Percentiles rank a stretch among this genome's conserved stretches.
phyloP scores from a whole-genome alignment of 2,329 filamentous ascomycete genomes.

The Penicillium sp. region DNA sequence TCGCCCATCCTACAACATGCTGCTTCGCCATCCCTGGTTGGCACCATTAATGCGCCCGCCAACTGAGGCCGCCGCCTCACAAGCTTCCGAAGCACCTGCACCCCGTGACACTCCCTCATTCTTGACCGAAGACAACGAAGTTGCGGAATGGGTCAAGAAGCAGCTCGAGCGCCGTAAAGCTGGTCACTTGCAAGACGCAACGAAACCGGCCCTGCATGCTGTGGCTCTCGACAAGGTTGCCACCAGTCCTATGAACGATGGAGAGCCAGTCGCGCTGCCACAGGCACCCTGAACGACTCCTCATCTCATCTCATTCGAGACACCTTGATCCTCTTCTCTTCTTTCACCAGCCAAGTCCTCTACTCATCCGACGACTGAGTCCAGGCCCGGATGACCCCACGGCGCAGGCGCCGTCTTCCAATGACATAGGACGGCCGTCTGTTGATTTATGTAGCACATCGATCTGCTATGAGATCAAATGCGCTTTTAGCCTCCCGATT shows the following conservation, averaged over 20 bases:
- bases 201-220: slow-evolving; percentile 82
- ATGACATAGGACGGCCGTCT: not conserved
- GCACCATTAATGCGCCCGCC: slow-evolving; percentile 71
- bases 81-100: slow-evolving; percentile 34
- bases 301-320: not conserved
- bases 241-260: slow-evolving; percentile 41
- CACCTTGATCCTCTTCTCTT: not conserved
- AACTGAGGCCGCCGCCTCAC: slow-evolving; percentile 64
- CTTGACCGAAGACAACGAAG: slow-evolving; percentile 72
- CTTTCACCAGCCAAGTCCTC: not conserved
- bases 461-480: not conserved
- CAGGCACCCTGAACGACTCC: slow-evolving; percentile 14
- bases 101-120: slow-evolving; percentile 36
- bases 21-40: slow-evolving; percentile 89
- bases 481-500: not conserved
- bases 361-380: not conserved
- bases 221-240: slow-evolving; percentile 76
- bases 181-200: slow-evolving; percentile 56
- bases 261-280: slow-evolving; percentile 23
- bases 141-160: slow-evolving; percentile 78
- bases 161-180: slow-evolving; percentile 68
- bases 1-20: slow-evolving; percentile 89
- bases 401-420: slow-evolving; percentile 25
- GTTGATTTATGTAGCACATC: slow-evolving; percentile 3
- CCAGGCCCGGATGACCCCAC: slow-evolving; percentile 6